Percentiles rank a stretch among this genome's conserved stretches.
Evolutionary conservation across 202 grass and related monocot species (phyloP).

Genomic region (Sporobolus alterniflorus): DNA sequence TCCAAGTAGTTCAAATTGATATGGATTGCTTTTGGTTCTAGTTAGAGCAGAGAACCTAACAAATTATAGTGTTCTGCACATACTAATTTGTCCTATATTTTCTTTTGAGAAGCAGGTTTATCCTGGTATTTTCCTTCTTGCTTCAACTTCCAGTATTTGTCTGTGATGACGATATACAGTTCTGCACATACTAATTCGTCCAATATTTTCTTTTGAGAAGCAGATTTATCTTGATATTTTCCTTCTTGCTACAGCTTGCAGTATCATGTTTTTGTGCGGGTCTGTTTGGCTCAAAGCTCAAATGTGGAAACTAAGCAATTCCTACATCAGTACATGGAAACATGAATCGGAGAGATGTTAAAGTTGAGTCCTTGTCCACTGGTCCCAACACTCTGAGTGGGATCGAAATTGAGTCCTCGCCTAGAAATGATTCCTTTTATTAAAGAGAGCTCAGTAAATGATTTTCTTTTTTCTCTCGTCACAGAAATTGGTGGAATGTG

Average conservation of each 20-base stretch:
- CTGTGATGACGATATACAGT: too few relatives aligned
- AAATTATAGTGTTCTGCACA: slow-evolving; percentile 7
- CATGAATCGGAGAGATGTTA: slow-evolving; percentile 54
- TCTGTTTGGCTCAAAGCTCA: slow-evolving; percentile 70
- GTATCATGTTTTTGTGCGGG: slow-evolving; percentile 94
- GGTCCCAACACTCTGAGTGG: slow-evolving; percentile 83
- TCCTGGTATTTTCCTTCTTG: slow-evolving; percentile 32
- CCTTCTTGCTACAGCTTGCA: slow-evolving; percentile 71
- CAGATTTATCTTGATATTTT: slow-evolving; percentile 17
- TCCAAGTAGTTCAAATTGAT: not conserved
- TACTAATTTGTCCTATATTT: not conserved
- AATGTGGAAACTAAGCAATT: slow-evolving; percentile 36
- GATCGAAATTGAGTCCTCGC: slow-evolving; percentile 80
- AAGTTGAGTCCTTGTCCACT: slow-evolving; percentile 46
- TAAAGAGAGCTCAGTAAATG: too few relatives aligned
- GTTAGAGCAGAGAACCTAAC: not conserved
- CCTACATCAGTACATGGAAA: slow-evolving; percentile 42
- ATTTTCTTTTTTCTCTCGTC: too few relatives aligned
- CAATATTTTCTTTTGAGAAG: not conserved
- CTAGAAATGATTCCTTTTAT: too few relatives aligned
- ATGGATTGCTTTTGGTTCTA: slow-evolving; percentile 7
- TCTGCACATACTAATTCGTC: not conserved
- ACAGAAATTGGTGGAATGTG: too few relatives aligned
- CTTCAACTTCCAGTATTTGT: slow-evolving; percentile 81
- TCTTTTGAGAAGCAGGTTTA: not conserved